Evolutionary conservation across 176 grass and related monocot species (phyloP).

Genomic region (Coix lacrymajobi): DNA sequence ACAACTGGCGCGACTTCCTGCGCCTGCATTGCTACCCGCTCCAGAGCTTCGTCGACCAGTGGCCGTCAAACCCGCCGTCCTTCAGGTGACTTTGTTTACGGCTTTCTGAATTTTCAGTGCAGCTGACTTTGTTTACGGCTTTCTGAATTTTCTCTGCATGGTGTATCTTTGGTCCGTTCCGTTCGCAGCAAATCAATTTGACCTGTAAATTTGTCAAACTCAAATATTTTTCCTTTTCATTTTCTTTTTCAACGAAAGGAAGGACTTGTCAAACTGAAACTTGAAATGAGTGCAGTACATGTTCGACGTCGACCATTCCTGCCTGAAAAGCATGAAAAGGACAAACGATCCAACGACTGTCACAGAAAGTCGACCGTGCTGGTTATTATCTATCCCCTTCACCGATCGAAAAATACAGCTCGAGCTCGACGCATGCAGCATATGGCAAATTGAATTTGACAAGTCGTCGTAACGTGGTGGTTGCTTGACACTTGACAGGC

Average conservation of each 20-base stretch:
- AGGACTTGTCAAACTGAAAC: not conserved
- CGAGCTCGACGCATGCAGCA: not conserved
- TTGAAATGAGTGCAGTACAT: not conserved
- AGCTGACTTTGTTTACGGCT: not conserved
- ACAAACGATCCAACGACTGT: not conserved
- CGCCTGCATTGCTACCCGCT: slow-evolving; percentile 85
- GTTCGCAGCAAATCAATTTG: not conserved
- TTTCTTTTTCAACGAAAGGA: not conserved
- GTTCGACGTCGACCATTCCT: not conserved
- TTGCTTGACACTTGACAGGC: slow-evolving; percentile 8
- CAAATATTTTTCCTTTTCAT: not conserved
- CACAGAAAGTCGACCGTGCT: not conserved
- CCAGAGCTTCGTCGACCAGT: slow-evolving; percentile 69
- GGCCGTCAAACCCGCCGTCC: slow-evolving; percentile 61
- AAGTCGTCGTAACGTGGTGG: no score
- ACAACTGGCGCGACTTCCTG: slow-evolving; percentile 90
- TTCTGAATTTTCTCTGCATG: not conserved
- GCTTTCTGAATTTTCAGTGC: not conserved
- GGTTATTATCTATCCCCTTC: not conserved
- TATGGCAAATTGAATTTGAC: slow-evolving; percentile 4
- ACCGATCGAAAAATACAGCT: not conserved
- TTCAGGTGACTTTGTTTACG: slow-evolving; percentile 59
- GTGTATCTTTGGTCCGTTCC: not conserved
- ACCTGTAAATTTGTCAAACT: not conserved
- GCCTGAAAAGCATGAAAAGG: not conserved